Evolutionary conservation across 371 early-diverging fungal genomes (phyloP), one percentile per base, ranked within the genome.

Genomic region (Zychaea mexicana): DNA sequence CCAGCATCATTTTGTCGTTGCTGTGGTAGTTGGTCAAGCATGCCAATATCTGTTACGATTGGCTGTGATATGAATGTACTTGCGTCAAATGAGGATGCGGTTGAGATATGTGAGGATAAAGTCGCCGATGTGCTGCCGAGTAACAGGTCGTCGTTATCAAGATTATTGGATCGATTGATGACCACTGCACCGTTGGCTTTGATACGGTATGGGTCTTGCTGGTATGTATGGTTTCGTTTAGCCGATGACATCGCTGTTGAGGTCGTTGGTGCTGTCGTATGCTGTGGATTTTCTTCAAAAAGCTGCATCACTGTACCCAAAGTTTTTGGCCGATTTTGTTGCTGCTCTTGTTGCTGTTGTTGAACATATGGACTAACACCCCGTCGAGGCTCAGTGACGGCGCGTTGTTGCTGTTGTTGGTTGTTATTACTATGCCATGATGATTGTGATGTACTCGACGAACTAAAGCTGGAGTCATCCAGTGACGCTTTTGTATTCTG

Each of bases 171-270:
- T 55, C 59, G 42, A 27, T 58, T 39, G 12, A 36, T 27, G 8
- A 58, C 59, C 0, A 58, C 39, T 3, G 59, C 59, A 38, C 59
- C 59, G 27, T 58, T 58, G 3, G 59, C 59, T 58, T 58, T 58
- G 2, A 58, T 27, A 10, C 59, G 59, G 21, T 28, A 46, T 15
- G 45, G 39, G 13, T 58, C 38, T 22, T 42, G n/a, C n/a, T n/a
- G n/a, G n/a, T n/a, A n/a, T n/a, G n/a, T n/a, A n/a, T n/a, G n/a
- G n/a, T n/a, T n/a, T n/a, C n/a, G n/a, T n/a, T n/a, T n/a, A n/a
- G n/a, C n/a, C 42, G 4, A 15, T 42, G 4, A 4, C 4, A 15
- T 15, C n/a, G 15, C 4, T 2, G 4, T n/a, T 30, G 12, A 17
- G 26, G 26, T n/a, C n/a, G 8, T 10, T 33, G 4, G 32, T 24